phyloP scores from a whole-genome alignment of 2,329 filamentous ascomycete species.

The Echinosphaeria canescens region DNA sequence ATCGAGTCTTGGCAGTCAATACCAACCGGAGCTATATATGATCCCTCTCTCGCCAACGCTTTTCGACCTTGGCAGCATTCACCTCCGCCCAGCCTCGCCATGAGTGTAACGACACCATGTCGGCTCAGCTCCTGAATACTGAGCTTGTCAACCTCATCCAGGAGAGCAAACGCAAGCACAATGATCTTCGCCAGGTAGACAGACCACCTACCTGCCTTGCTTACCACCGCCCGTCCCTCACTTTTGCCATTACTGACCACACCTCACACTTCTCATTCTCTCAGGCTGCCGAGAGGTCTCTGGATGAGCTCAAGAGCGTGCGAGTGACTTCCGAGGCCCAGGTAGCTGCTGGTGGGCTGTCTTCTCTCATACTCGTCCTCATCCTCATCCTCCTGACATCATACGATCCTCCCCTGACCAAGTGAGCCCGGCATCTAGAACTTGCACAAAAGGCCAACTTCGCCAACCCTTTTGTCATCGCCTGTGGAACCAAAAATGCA shows the following conservation, averaged over 20 bases:
- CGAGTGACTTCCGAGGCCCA: conserved; percentile 56
- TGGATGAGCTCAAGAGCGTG: conserved; percentile 69
- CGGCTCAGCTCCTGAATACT: conserved; percentile 68
- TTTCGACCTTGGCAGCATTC: too few species aligned
- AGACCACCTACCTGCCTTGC: too few species aligned
- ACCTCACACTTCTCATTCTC: too few species aligned
- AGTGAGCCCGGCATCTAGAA: conserved; percentile 44
- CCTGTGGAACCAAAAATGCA: conserved; percentile 73
- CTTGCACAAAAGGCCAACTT: conserved; percentile 65
- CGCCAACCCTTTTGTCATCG: conserved; percentile 82
- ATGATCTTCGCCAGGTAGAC: conserved; percentile 63
- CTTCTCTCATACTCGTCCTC: conserved; percentile 13
- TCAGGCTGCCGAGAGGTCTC: conserved; percentile 79
- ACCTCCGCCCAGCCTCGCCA: too few species aligned
- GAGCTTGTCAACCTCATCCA: conserved; percentile 83
- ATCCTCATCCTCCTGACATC: conserved; percentile 1
- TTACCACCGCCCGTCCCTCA: too few species aligned
- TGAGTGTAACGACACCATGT: too few species aligned
- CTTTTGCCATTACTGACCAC: too few species aligned
- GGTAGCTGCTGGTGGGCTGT: conserved; percentile 40
- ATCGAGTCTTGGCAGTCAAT: too few species aligned
- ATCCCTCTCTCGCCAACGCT: too few species aligned
- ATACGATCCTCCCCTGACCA: conserved; percentile 2
- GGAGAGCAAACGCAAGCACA: conserved; percentile 89
- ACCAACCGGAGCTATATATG: too few species aligned